Percentiles rank a stretch among this genome's conserved stretches.
phyloP scores from a whole-genome alignment of 2,329 filamentous ascomycete species.

The Aschersonia sp. region DNA sequence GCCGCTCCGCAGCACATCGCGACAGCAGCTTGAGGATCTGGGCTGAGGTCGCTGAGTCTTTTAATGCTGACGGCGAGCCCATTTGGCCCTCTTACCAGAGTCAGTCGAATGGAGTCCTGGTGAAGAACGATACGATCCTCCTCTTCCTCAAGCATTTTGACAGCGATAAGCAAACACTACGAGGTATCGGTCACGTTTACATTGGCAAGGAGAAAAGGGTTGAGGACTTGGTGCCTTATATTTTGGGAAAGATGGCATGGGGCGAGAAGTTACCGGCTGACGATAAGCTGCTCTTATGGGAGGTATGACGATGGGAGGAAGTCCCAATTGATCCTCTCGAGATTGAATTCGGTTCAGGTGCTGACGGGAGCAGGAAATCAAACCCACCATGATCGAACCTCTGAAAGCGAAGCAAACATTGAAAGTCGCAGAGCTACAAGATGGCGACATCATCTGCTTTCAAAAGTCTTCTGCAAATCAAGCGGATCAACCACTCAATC shows the following conservation, averaged over 20 bases:
- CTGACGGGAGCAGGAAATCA: constrained; percentile 55
- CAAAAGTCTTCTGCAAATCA: constrained; percentile 48
- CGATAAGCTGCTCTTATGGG: constrained; percentile 58
- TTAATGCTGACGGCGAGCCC: constrained; percentile 51
- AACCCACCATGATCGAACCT: constrained; percentile 89
- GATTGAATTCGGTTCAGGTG: neutral
- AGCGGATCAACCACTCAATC: constrained; percentile 15
- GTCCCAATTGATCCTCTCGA: no score
- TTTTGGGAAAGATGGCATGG: constrained; percentile 78
- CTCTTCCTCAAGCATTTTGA: constrained; percentile 93
- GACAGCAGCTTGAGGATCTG: constrained; percentile 69
- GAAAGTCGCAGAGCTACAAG: constrained; percentile 84
- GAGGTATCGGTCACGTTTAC: constrained; percentile 71
- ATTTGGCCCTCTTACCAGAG: constrained; percentile 54
- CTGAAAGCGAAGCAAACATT: constrained; percentile 86
- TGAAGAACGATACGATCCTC: constrained; percentile 54
- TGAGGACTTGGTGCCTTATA: constrained; percentile 63
- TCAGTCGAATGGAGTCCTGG: constrained; percentile 39
- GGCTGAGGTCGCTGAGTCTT: constrained; percentile 63
- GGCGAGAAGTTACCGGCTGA: constrained; percentile 52
- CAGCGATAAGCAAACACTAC: constrained; percentile 56
- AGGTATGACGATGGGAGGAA: constrained; percentile 29
- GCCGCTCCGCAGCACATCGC: constrained; percentile 40
- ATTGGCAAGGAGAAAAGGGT: constrained; percentile 80
- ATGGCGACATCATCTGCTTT: constrained; percentile 94